Evolutionary conservation across 2,329 filamentous ascomycete genomes (phyloP), one percentile per base, ranked within the genome.

Genomic region (Pseudocercospora musae): DNA sequence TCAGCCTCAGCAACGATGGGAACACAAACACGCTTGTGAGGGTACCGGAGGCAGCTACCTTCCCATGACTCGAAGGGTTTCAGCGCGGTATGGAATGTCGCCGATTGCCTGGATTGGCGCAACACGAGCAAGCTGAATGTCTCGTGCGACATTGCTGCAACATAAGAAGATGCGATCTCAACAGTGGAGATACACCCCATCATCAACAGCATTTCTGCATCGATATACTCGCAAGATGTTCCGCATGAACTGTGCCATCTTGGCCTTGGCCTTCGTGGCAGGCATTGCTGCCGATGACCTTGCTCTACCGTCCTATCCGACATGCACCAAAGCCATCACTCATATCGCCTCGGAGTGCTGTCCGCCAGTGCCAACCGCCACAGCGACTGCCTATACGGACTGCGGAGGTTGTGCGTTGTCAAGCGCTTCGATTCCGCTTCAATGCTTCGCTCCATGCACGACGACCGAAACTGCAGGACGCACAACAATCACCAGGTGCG

Each of bases 391-490:
- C 10, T 57, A 54, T 15, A 52, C n/a, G 40, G 55, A 59, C 8
- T 64, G 62, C 20, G 33, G 37, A 11, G 50, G 59, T 15, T 62
- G 62, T 18, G 48, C 42, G 0, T 29, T 64, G 6, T 40, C 48
- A 1, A 55, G 29, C 13, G 49, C 60, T 29, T 60, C 62, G 3
- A 9, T 60, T 1, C 58, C 62, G 3, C 18, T 64, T 10, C 37
- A 33, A n/a, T 64, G 62, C 25, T 62, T 64, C 15, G 59, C 50
- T 2, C 55, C 62, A 13, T 62, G 62, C 25, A 59, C 55, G 6
- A 46, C 25, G n/a, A 25, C 58, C 15, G 31, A 42, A 20, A 61
- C 58, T 3, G 42, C 57, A 4, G 52, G 60, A 44, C 40, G 29
- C 15, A 63, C 46, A 13, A 59, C 63, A 23, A 25, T 60, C 2